Conservation (phyloP, 140 eudicot species). For the Senecio squalidus region DNA sequence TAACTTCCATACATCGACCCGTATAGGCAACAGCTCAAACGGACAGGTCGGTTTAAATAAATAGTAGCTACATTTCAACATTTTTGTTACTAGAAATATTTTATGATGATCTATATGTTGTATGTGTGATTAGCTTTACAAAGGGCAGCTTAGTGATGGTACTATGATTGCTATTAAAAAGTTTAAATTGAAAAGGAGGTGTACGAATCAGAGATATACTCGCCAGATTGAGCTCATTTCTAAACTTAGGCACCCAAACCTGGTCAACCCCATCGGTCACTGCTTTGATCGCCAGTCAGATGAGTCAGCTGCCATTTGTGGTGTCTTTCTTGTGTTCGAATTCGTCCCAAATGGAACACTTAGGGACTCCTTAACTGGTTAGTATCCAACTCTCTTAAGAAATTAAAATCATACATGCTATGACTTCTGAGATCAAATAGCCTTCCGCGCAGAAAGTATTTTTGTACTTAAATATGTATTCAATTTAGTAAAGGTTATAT, state of each 20-base stretch:
- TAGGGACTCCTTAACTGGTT: conserved; percentile 46
- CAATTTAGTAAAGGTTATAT: too few relatives aligned
- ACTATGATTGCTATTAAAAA: conserved; percentile 53
- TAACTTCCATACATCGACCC: conserved; percentile 36
- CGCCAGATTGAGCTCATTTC: conserved; percentile 56
- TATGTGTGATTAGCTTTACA: conserved; percentile 45
- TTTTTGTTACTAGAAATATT: not conserved
- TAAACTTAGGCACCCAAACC: conserved; percentile 51
- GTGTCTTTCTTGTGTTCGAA: conserved; percentile 45
- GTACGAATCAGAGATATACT: conserved; percentile 39
- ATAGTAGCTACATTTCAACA: not conserved
- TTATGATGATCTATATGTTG: not conserved
- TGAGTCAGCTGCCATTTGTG: conserved; percentile 33
- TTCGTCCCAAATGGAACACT: conserved; percentile 62
- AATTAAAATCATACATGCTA: not conserved
- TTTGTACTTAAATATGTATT: not conserved
- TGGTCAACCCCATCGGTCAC: conserved; percentile 72
- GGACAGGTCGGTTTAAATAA: conserved; percentile 40
- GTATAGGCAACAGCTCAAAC: conserved; percentile 38
- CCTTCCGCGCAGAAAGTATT: not conserved
- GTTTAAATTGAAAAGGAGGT: conserved; percentile 46
- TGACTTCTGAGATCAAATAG: conserved; percentile 11
- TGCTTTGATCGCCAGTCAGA: conserved; percentile 55
- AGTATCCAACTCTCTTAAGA: not conserved
- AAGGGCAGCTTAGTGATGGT: conserved; percentile 54